Base-by-base conservation (phyloP, 2,329 filamentous ascomycete species). In the Hymenoscyphus scutula region DNA sequence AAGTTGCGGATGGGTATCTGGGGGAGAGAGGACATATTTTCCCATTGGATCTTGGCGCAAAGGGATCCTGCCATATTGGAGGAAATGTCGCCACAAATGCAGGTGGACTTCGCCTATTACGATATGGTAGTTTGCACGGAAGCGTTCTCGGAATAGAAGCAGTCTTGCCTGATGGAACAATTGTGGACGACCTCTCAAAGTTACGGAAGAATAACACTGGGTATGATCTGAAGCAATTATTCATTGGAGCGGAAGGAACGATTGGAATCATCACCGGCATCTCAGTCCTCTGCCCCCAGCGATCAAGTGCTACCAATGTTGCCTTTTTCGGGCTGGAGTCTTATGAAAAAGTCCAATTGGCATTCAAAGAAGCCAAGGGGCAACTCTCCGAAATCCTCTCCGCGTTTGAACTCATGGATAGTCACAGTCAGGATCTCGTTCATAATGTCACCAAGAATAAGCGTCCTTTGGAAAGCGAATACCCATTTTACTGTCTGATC, bases 121-220 rank as follows among this genome's bases (percentile, higher is more conserved):
- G 95, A 53, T 99, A 99, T 76, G 95, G 95, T 58, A 97, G 91
- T 76, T 81, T 99, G 67, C 95, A 99, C 77, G 95, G 95, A 25
- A 97, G 84, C 62, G 92, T 98, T 1, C 82, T 99, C 17, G 95
- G 95, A 29, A 82, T 99, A 58, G 94, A 99, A 79, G 95, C 90
- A 23, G 96, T 99, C 8, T 81, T 99, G 48, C 91, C 95, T 0
- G 91, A 99, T 74, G 95, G 95, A 60, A 97, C 92, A 6, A 84
- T 99, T 69, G 83, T 99, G 54, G 88, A 98, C 71, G 92, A 97
- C 71, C 86, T 99, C 34, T 89, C 86, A 69, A 93, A 85, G 64
- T 81, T 99, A 62, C 87, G 95, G 69, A 99, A 99, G 82, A 98
- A 99, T 82, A 99, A 99, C 80, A 99, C 95, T 1, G 95, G 95